Percentiles rank a stretch among this genome's conserved stretches.
Conservation (phyloP, 2,329 filamentous ascomycete species). For the Trichoderma pleuroti region DNA sequence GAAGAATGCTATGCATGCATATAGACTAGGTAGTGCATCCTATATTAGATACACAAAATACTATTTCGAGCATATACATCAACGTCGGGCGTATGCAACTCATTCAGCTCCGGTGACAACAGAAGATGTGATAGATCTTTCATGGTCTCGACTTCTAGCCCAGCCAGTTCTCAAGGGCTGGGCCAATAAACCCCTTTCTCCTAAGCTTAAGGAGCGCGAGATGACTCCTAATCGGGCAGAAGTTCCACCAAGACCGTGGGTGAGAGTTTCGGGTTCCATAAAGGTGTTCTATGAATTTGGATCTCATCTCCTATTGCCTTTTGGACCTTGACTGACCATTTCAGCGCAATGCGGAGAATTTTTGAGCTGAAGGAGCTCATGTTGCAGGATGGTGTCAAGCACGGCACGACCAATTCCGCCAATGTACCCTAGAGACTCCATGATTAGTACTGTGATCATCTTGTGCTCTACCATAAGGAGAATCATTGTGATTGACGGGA, state of each 20-base stretch:
- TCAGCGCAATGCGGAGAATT: neutral
- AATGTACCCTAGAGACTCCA: neutral
- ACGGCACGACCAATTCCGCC: neutral
- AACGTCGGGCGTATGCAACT: neutral
- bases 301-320: neutral
- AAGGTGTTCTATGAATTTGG: neutral
- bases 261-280: neutral
- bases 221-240: neutral
- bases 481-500: neutral
- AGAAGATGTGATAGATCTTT: neutral
- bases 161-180: neutral
- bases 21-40: neutral
- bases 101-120: neutral
- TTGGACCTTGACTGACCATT: neutral
- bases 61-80: neutral
- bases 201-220: neutral
- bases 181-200: neutral
- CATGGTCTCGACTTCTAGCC: neutral
- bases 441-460: neutral
- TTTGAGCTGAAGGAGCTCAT: neutral
- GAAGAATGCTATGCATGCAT: neutral
- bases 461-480: neutral
- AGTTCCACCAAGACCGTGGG: neutral
- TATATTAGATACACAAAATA: neutral
- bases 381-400: neutral